Evolutionary conservation across 441 rosid genomes (phyloP).

Genomic region (Mallotus japonicus): DNA sequence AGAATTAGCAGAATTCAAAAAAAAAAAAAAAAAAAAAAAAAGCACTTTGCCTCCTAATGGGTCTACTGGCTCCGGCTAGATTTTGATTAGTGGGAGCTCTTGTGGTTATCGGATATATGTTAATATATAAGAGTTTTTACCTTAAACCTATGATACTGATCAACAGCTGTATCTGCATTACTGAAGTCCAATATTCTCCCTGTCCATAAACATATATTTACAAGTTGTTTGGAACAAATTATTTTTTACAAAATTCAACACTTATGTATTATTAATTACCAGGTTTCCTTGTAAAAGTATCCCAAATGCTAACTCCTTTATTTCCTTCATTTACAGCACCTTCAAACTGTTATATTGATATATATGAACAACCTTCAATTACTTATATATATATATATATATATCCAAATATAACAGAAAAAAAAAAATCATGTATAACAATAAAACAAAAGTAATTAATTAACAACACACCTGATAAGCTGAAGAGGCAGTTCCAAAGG

Average conservation of each 20-base stretch:
- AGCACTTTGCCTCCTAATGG: too few species aligned
- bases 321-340: slow-evolving; percentile 85
- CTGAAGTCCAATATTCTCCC: slow-evolving; percentile 93
- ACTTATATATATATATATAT: too few species aligned
- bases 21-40: background rate
- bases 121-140: slow-evolving; percentile 23
- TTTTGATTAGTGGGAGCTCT: too few species aligned
- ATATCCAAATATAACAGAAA: too few species aligned
- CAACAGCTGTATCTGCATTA: slow-evolving; percentile 87
- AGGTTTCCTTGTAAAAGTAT: slow-evolving; percentile 70
- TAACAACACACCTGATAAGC: slow-evolving; percentile 66
- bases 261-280: slow-evolving; percentile 31
- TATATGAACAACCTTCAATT: too few species aligned
- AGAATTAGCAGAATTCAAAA: background rate
- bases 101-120: too few species aligned
- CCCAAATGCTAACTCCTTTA: slow-evolving; percentile 87
- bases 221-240: background rate
- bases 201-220: slow-evolving; percentile 24
- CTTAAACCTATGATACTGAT: slow-evolving; percentile 81
- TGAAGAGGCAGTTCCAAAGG: slow-evolving; percentile 87
- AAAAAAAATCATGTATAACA: too few species aligned
- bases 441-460: too few species aligned
- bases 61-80: too few species aligned
- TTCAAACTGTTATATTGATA: slow-evolving; percentile 52
- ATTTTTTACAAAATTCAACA: background rate